Conservation (phyloP, 2,329 filamentous ascomycete genomes). For the Hypoxylon sp. region DNA sequence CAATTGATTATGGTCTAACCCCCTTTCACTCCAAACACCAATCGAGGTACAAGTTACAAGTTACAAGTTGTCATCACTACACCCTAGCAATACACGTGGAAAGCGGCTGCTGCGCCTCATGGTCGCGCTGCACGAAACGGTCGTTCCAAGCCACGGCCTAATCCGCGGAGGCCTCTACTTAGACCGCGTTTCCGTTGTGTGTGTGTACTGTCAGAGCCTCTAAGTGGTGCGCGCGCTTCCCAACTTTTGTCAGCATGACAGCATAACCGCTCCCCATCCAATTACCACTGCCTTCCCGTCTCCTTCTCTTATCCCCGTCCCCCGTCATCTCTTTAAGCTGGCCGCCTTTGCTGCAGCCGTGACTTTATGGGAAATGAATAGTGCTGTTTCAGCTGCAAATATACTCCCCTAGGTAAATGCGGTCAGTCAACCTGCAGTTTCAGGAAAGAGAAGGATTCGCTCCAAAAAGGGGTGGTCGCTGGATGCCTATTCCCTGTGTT, state of each 20-base stretch:
- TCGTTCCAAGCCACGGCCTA: conserved; percentile 39
- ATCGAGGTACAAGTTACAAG: neutral
- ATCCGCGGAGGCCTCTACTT: conserved; percentile 39
- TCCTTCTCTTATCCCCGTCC: conserved; percentile 3
- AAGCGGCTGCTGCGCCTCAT: conserved; percentile 36
- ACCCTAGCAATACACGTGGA: conserved; percentile 41
- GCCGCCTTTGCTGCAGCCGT: conserved; percentile 27
- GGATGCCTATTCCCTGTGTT: conserved; percentile 12
- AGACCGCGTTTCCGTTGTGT: conserved; percentile 19
- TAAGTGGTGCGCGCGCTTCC: conserved; percentile 17
- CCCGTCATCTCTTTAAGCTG: conserved; percentile 10
- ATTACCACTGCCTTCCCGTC: conserved; percentile 10
- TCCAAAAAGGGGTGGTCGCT: conserved; percentile 10
- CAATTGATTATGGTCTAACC: neutral
- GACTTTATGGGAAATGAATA: conserved; percentile 36
- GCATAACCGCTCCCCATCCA: conserved; percentile 28
- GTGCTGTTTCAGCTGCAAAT: conserved; percentile 39
- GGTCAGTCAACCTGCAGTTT: conserved; percentile 37
- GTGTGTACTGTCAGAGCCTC: conserved; percentile 2
- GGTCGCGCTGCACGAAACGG: conserved; percentile 29
- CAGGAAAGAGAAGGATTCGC: conserved; percentile 40
- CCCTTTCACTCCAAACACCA: conserved; percentile 13
- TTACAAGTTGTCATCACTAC: conserved; percentile 6
- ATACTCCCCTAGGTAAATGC: conserved; percentile 24
- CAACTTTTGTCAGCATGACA: conserved; percentile 39